These are phyloP conservation scores for Microstroma glucosiphilum DNA, from an alignment of 1,284 basidiomycete species.

Conservation along the genomic window DNA sequence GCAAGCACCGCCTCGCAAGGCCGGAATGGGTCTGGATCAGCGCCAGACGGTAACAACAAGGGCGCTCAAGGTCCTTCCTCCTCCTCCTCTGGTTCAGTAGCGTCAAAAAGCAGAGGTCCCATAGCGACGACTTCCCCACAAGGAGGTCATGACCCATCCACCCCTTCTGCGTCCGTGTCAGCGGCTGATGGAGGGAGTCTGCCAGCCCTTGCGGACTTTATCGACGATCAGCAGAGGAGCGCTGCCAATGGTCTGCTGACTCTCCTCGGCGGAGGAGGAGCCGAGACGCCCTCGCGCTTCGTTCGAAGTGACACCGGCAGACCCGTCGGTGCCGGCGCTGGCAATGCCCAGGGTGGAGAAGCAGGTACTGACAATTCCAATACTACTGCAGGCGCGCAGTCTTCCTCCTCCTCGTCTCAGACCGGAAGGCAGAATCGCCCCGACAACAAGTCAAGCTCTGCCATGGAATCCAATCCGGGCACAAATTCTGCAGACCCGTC, in stretches of 20 bases:
- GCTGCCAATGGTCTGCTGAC: slow-evolving; percentile 7
- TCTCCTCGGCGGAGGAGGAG: slow-evolving; percentile 3
- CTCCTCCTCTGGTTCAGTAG: neutral
- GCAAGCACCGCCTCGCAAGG: slow-evolving; percentile 11
- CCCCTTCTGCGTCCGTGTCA: neutral
- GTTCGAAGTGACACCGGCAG: neutral
- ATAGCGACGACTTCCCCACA: neutral
- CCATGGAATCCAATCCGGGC: slow-evolving; percentile 3
- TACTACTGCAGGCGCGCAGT: too few species aligned
- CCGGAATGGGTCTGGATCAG: slow-evolving; percentile 5
- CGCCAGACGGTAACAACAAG: neutral
- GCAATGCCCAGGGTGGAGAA: neutral
- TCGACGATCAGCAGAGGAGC: slow-evolving; percentile 4
- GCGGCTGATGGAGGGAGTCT: neutral
- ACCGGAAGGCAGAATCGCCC: neutral
- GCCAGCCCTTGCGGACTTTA: slow-evolving; percentile 5
- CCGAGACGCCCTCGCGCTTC: slow-evolving; percentile 3
- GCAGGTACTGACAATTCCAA: neutral
- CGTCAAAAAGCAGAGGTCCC: neutral
- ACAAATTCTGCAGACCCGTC: slow-evolving; percentile 1
- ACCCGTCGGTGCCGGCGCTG: neutral
- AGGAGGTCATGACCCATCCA: neutral
- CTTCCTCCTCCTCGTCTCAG: too few species aligned
- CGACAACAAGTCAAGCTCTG: neutral
- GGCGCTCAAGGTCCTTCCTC: neutral